These are phyloP conservation scores for Trametes pubescens DNA, from an alignment of 1,284 basidiomycete species.

Conservation along the genomic window DNA sequence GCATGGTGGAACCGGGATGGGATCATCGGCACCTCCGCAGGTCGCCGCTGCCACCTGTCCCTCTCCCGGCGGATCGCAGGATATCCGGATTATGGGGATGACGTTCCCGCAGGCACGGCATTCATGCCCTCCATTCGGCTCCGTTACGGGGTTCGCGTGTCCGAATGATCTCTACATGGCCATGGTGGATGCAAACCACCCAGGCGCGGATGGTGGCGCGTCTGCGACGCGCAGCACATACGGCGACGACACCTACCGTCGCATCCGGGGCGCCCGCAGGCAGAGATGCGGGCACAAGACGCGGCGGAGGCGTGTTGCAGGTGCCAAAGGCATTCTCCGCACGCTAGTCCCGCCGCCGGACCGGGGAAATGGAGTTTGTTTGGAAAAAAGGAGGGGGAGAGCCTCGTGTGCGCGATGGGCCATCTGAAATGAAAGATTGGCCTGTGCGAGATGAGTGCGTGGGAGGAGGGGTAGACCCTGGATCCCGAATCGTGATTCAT, in stretches of 20 bases:
- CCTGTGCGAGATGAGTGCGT: constrained; percentile 14
- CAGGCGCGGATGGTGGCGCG: background rate
- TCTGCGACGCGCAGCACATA: background rate
- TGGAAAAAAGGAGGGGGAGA: constrained; percentile 1
- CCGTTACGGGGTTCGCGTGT: constrained; percentile 5
- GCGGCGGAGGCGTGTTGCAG: constrained; percentile 8
- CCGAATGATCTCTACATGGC: background rate
- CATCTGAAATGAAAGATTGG: constrained; percentile 20
- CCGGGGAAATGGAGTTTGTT: constrained; percentile 10
- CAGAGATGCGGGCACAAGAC: constrained; percentile 2
- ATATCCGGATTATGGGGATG: background rate
- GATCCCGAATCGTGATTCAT: background rate
- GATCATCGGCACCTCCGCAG: constrained; percentile 7
- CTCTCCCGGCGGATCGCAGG: constrained; percentile 8
- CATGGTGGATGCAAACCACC: background rate
- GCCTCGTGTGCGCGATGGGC: constrained; percentile 13
- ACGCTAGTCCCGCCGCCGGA: constrained; percentile 1
- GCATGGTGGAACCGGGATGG: background rate
- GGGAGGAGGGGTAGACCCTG: background rate
- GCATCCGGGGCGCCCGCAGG: constrained; percentile 14
- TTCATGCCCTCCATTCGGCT: background rate
- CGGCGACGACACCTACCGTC: background rate
- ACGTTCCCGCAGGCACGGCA: background rate
- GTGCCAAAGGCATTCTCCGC: background rate
- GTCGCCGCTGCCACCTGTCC: too few species aligned